Evolutionary conservation across 2,329 filamentous ascomycete species (phyloP), one percentile per base, ranked within the genome.

Genomic region (Fusarium camptoceras): DNA sequence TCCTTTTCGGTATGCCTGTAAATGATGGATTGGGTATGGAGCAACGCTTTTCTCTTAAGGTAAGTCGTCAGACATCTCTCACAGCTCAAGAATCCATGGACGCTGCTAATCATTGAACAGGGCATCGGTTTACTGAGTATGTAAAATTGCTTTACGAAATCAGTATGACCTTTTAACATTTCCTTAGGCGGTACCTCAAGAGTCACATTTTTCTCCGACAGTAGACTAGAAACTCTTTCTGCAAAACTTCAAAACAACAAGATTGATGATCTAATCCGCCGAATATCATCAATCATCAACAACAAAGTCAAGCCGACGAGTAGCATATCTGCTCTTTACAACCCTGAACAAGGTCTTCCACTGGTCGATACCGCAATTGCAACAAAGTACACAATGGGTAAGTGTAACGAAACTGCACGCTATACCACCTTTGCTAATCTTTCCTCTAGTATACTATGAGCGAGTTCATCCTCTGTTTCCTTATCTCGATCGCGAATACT

Each of bases 191-290:
- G 71, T 3, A 71, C 64, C 5, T 72, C 68, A 4, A 72, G 63
- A 8, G 49, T 74, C 31, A 74, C 71, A 2, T 74, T 74, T 25
- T 73, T 74, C 12, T 71, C 66, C 1, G 72, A 74, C 22, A 66
- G 48, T 7, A 62, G 72, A n/a, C 59, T 74, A 3, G 66, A 71
- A 22, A 71, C 49, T 1, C 56, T 74, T 2, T 66, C 72, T 1
- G 57, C 64, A 4, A 72, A 68, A 30, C 69, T 74, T 15, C 59
- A 66, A 3, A 74, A 74, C 2, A 71, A 57, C 34, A 73, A 72
- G 18, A 57, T 74, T 14, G 50, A 74, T 8, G 56, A 73, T n/a
- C 59, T 74, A 9, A 63, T 73, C 4, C 44, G 69, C 5, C 54
- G 72, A 28, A 71, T 74, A n/a, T 72, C 71, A 1, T 41, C 54